Base-by-base conservation (phyloP, 495 filamentous ascomycete genomes). In the Penicillium pancosmium region DNA sequence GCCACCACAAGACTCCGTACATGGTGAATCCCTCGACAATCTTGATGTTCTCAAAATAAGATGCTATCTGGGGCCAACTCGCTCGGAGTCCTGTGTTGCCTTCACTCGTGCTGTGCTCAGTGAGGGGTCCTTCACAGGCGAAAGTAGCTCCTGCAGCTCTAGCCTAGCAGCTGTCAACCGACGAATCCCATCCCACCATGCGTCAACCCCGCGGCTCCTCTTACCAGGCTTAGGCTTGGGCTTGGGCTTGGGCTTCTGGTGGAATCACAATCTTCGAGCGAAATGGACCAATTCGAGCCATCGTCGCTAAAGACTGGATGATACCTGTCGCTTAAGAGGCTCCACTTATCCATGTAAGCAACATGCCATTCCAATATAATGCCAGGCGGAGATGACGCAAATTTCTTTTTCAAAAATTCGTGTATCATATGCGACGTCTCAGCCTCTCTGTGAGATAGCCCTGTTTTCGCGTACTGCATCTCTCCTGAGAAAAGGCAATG, bases 131-230 rank as follows among this genome's bases (percentile, higher is more conserved):
- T 9, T n/a, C 43, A 21, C 43, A 12, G 12, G 43, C n/a, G n/a
- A 19, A 18, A 46, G 16, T 21, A 46, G 18, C 43, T 46, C 18
- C 18, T 46, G 43, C 43, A 46, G 43, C 43, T 46, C 43, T 21
- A 18, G 8, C 16, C 12, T 40, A 18, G n/a, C 9, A 46, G 43
- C 43, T 46, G 43, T 46, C 43, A 46, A 21, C 16, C 43, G 43
- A 46, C 43, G 15, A 46, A 46, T 46, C 43, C 43, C 43, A 46
- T 31, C 27, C 5, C 27, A 31, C 43, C 43, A 46, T n/a, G 43
- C 43, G 16, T 16, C 43, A 16, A 16, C 43, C 43, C 16, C 43
- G 15, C 43, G 9, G 43, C 16, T 10, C 43, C 43, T 46, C 9
- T 10, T 10, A 46, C 16, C 23, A 3, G 23, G 23, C 23, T 21